Evolutionary conservation across 2,329 filamentous ascomycete genomes (phyloP), one percentile per base, ranked within the genome.

Genomic region (Aspergillus unguis): DNA sequence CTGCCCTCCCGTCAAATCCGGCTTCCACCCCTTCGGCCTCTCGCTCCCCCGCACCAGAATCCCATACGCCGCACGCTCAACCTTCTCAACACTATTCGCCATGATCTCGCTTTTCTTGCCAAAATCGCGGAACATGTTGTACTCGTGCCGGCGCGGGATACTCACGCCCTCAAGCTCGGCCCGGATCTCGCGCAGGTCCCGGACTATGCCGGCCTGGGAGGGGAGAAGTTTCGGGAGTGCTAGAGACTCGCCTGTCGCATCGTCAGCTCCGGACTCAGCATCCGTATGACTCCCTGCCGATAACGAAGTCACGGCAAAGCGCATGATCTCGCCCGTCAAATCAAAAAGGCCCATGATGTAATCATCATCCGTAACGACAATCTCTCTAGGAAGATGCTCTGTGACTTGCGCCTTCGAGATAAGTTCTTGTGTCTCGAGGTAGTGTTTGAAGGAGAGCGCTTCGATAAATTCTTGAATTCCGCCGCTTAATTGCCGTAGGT

Each of bases 381-480:
- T 80, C 1, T 77, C 79, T 0, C 74, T 69, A 0, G 75, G 71
- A 2, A 77, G 52, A 9, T 62, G 58, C 1, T 58, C 72, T 29
- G 77, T 71, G 0, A 87, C 80, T 50, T 89, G 82, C 0, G 82
- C 77, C 7, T 82, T 82, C 0, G 84, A 82, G 60, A 97, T 85
- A 44, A 97, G 78, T 0, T 76, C 80, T 66, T 95, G 90, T 2
- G 83, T 84, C 43, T 84, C 80, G 32, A 99, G 82, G 73, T 99
- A 99, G 71, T 96, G 85, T 54, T 87, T 80, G 69, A 99, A 96
- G 0, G 88, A 87, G 28, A 95, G 77, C 0, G 92, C 92, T 75
- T 99, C 94, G 70, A 96, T 88, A 65, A 90, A 94, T 73, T 99
- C 94, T 72, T 99, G 94, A 47, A 95, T 84, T 44, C 91, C 92